Percentiles rank a stretch among this genome's conserved stretches.
Conservation (phyloP, 176 grass and related monocot species). For the Bothriochloa decipiens region DNA sequence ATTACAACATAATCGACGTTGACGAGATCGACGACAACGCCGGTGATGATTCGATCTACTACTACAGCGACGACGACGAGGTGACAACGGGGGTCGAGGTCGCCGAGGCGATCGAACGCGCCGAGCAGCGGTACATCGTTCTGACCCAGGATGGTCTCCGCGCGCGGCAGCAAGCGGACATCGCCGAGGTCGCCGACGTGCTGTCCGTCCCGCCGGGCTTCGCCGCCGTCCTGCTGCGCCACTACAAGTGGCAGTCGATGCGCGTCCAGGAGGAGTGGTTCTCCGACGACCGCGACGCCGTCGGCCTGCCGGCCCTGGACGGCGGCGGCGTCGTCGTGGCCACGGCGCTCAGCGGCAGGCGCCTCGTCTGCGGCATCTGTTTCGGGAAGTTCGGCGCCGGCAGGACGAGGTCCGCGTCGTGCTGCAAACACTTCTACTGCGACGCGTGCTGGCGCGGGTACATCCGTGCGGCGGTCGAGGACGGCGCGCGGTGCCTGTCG, state of each 20-base stretch:
- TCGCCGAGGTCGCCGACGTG: not conserved
- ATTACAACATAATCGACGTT: not conserved
- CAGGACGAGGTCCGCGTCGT: not conserved
- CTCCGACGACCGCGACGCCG: conserved; percentile 6
- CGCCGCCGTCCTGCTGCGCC: not conserved
- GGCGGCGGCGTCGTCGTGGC: not conserved
- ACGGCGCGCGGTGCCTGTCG: conserved; percentile 31
- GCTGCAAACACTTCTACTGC: conserved; percentile 31
- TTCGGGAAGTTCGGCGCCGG: not conserved
- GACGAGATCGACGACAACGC: no score
- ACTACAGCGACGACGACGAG: not conserved
- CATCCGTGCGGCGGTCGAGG: not conserved
- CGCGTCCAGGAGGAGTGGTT: conserved; percentile 32
- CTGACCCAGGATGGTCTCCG: not conserved
- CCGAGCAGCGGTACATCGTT: not conserved
- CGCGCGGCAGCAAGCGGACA: not conserved
- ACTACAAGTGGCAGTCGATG: not conserved
- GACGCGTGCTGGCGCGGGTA: conserved; percentile 37
- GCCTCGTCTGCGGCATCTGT: not conserved
- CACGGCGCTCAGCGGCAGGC: not conserved
- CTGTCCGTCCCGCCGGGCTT: not conserved
- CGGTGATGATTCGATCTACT: not conserved
- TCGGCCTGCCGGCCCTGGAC: not conserved
- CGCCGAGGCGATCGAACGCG: not conserved
- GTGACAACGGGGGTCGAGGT: no score